These are phyloP conservation scores for Beauveria scarabaeidicola DNA, from an alignment of 2,329 filamentous ascomycete species.

Conservation along the genomic window DNA sequence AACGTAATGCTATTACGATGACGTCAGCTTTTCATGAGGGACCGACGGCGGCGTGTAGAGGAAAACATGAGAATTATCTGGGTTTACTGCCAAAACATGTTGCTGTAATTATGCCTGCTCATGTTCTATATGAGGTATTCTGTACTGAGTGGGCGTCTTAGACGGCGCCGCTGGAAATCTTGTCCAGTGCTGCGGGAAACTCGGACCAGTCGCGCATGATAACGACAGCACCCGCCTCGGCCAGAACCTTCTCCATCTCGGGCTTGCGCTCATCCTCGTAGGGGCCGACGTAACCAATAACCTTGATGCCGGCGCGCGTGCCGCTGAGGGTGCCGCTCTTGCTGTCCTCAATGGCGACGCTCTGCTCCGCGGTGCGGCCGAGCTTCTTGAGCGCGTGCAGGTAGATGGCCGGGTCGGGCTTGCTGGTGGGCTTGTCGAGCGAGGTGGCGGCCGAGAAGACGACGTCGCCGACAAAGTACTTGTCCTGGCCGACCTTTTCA, in stretches of 20 bases:
- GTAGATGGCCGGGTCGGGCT: constrained; percentile 88
- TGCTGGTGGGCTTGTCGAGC: constrained; percentile 70
- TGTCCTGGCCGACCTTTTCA: constrained; percentile 68
- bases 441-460: constrained; percentile 79
- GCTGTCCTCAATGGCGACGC: constrained; percentile 79
- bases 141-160: constrained; percentile 10
- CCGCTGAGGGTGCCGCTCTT: constrained; percentile 71
- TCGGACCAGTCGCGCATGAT: constrained; percentile 55
- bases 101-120: not conserved
- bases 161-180: constrained; percentile 35
- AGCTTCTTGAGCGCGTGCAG: constrained; percentile 66
- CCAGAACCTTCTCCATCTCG: constrained; percentile 56
- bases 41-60: too few relatives aligned
- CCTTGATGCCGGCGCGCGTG: constrained; percentile 67
- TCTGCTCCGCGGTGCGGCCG: constrained; percentile 61
- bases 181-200: constrained; percentile 39
- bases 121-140: constrained; percentile 7
- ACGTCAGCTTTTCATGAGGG: too few relatives aligned
- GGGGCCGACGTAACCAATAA: constrained; percentile 78
- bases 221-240: constrained; percentile 51
- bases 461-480: constrained; percentile 67
- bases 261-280: constrained; percentile 55
- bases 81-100: not conserved
- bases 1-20: too few relatives aligned
- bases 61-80: too few relatives aligned